Base-by-base conservation (phyloP, 768 basidiomycete genomes). In the Artomyces pyxidatus region DNA sequence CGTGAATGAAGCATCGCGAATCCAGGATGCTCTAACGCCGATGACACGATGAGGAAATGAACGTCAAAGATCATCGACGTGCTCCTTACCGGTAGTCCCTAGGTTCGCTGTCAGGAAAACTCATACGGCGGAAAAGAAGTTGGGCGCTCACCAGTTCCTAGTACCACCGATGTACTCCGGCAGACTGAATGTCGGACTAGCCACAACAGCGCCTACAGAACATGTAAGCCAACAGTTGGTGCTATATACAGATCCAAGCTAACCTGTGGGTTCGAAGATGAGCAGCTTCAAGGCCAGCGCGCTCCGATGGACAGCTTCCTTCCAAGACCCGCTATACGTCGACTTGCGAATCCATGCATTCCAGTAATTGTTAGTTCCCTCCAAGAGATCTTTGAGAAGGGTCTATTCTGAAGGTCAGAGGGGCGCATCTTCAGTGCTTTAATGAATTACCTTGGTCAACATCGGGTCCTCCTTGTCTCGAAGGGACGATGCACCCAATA, bases 1-100 rank as follows among this genome's bases (percentile, higher is more conserved):
- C 1, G 91, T 92, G 72, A 99, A 99, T 0, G 88, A 89, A 0
- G 92, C 85, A 61, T 99, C 95, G n/a, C 95, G 83, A 59, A 97
- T 90, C 88, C 88, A 91, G 1, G 85, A 88, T 3, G 81, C 83
- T 19, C 86, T 85, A 52, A 22, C 46, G 22, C 30, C 26, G 32
- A 37, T 47, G 42, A 9, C 53, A 17, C 48, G 19, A 43, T 25
- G 81, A 77, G 79, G 56, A 11, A 50, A 51, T 44, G 21, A 42
- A 11, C 19, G 42, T n/a, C n/a, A n/a, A n/a, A n/a, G n/a, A n/a
- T n/a, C 6, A 23, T 29, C 17, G 5, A 42, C 21, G 10, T 32
- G 17, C 30, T 12, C 23, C 35, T 16, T 32, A 29, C 26, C 28
- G 35, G 21, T 25, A 29, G 26, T 28, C 45, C 41, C 40, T 47